Evolutionary conservation across 139 green algal genomes (phyloP), one percentile per base, ranked within the genome.

Genomic region (Chlamydomonas incerta): DNA sequence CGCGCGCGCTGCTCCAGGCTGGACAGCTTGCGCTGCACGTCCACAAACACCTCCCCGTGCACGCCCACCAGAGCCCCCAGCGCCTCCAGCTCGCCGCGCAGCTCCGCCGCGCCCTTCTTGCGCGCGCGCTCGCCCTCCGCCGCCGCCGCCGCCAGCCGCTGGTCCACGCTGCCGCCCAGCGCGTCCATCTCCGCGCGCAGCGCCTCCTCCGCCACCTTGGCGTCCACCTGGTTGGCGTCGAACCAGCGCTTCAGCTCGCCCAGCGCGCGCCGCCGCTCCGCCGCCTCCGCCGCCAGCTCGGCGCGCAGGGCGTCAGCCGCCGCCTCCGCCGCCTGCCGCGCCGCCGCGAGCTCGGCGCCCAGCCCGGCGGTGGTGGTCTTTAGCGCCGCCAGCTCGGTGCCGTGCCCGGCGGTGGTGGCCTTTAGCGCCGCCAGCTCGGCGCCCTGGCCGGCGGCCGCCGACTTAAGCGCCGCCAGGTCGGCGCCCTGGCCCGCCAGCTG

Each of bases 161-260:
- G 15, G 14, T 85, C 68, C 29, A 62, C 60, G 24, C n/a, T 50
- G 8, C 13, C 31, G 24, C 26, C 26, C 60, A 86, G 71, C 58
- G 46, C 46, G 28, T 86, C 85, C 24, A 89, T 15, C 71, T 86
- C 85, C 68, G 71, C 34, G 50, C 31, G 21, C 15, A 89, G 58
- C 37, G 68, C 24, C 77, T 89, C 85, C 60, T 89, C 85, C 21
- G 79, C 79, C 47, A 89, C 24, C 85, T 89, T 82, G 34, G 77
- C 73, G 67, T 83, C 81, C 46, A 85, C 85, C 70, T 82, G 70
- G 70, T 86, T 89, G n/a, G 86, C 71, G 47, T 86, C 79, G 28
- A 86, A 86, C 77, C 85, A 89, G 18, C 37, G 82, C 70, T 83
- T 82, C 3, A 89, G 77, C n/a, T 86, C 80, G 26, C 34, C 55